Evolutionary conservation across 2,329 filamentous ascomycete species (phyloP), one percentile per base, ranked within the genome.

Genomic region (Plenodomus lindquistii): DNA sequence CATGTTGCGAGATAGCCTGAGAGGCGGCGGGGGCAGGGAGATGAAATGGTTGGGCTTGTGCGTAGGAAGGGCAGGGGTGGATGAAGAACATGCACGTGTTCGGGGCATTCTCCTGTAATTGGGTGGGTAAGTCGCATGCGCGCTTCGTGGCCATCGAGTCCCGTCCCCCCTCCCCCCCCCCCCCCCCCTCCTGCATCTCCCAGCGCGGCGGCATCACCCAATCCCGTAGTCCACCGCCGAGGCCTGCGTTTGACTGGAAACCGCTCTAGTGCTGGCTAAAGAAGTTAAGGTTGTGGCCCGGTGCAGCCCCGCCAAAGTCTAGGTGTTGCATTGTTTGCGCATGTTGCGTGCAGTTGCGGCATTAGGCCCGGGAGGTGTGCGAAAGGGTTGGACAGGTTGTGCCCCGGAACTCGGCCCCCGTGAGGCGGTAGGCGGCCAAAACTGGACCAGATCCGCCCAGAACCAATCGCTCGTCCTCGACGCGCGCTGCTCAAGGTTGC

Each of bases 61-160:
- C n/a, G n/a, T n/a, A n/a, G n/a, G n/a, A n/a, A n/a, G n/a, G n/a
- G n/a, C n/a, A n/a, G n/a, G n/a, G n/a, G n/a, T n/a, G n/a, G n/a
- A n/a, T n/a, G n/a, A n/a, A n/a, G n/a, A n/a, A n/a, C n/a, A n/a
- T n/a, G n/a, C n/a, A n/a, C n/a, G n/a, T n/a, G n/a, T n/a, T n/a
- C n/a, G n/a, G n/a, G n/a, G 73, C 70, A 40, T 78, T 74, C 55
- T 80, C 75, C 54, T 81, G 78, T 58, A 80, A 70, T 36, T 77
- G 76, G 21, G 77, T 93, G 86, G 49, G 87, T 84, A 70, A 97
- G 97, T 5, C 90, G 87, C 81, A 94, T 89, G 66, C 93, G 85
- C 50, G 90, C 91, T 55, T 89, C 91, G 72, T 95, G 90, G 71
- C 90, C 93, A 22, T 86, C 90, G 42, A 96, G 83, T 1, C 91